Evolutionary conservation across 1,139 yeast species (phyloP).

Genomic region (Diutina mesorugosa): DNA sequence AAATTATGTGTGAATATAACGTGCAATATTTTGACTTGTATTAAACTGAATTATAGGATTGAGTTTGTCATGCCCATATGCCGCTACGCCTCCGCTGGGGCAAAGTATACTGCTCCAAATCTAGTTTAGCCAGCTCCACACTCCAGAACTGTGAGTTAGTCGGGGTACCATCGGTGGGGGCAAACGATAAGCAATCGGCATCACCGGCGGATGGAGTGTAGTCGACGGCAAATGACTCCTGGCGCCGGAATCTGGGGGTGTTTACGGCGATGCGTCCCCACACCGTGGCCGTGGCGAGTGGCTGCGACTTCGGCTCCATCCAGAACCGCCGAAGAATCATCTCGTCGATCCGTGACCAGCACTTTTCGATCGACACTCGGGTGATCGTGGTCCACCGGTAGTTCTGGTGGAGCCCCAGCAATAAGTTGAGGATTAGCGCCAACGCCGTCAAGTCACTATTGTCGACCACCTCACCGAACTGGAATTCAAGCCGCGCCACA

Average conservation of each 20-base stretch:
- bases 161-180: not conserved
- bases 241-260: not conserved
- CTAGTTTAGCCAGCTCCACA: not conserved
- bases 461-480: not conserved
- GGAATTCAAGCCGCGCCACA: not conserved
- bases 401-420: not conserved
- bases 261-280: not conserved
- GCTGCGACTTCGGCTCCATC: not conserved
- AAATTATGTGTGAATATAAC: too few species aligned
- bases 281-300: not conserved
- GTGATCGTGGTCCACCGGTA: not conserved
- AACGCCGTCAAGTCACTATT: not conserved
- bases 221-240: not conserved
- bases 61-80: not conserved
- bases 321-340: not conserved
- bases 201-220: not conserved
- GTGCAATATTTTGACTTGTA: too few species aligned
- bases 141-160: not conserved
- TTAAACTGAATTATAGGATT: too few species aligned
- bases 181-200: not conserved
- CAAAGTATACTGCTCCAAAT: not conserved
- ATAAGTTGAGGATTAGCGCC: not conserved
- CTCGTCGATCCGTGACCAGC: conserved; percentile 1
- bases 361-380: conserved; percentile 1
- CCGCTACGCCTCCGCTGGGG: not conserved